Conservation (phyloP, 1,284 basidiomycete genomes). For the Laetiporus sulphureus region DNA sequence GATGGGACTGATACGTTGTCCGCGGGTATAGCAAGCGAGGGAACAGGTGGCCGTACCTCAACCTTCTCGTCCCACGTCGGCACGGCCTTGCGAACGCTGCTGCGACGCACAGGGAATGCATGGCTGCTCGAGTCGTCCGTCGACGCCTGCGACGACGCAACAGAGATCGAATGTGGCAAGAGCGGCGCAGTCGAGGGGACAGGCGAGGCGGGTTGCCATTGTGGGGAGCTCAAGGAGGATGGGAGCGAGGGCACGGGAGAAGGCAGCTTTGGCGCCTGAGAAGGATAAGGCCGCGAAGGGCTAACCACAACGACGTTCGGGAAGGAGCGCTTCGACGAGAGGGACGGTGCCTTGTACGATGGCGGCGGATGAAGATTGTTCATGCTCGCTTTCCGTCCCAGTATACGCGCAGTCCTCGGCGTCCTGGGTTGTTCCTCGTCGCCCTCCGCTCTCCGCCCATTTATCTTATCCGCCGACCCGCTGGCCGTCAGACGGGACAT, state of each 20-base stretch:
- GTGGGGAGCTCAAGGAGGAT: slow-evolving; percentile 12
- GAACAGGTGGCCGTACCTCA: background rate
- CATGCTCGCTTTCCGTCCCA: slow-evolving; percentile 16
- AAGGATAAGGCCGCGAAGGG: slow-evolving; percentile 11
- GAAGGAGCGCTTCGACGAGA: slow-evolving; percentile 18
- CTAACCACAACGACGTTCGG: slow-evolving; percentile 25
- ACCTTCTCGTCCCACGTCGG: slow-evolving; percentile 11
- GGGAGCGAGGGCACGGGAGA: slow-evolving; percentile 7
- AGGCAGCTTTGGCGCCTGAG: slow-evolving; percentile 9
- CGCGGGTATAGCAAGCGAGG: background rate
- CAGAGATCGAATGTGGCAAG: slow-evolving; percentile 4
- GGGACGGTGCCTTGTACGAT: slow-evolving; percentile 15
- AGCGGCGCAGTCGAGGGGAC: slow-evolving; percentile 12
- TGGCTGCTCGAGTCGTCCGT: background rate
- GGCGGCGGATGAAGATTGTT: slow-evolving; percentile 16
- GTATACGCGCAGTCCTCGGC: slow-evolving; percentile 12
- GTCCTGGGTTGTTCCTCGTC: slow-evolving; percentile 19
- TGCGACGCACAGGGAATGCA: background rate
- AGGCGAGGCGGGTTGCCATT: slow-evolving; percentile 5
- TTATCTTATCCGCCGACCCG: slow-evolving; percentile 39
- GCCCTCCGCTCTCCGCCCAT: slow-evolving; percentile 17
- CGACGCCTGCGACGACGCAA: background rate
- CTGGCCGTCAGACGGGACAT: slow-evolving; percentile 66
- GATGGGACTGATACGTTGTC: background rate
- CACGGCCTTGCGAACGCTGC: slow-evolving; percentile 16